Conservation (phyloP, 345 rosid genomes). For the Populus ilicifolia region DNA sequence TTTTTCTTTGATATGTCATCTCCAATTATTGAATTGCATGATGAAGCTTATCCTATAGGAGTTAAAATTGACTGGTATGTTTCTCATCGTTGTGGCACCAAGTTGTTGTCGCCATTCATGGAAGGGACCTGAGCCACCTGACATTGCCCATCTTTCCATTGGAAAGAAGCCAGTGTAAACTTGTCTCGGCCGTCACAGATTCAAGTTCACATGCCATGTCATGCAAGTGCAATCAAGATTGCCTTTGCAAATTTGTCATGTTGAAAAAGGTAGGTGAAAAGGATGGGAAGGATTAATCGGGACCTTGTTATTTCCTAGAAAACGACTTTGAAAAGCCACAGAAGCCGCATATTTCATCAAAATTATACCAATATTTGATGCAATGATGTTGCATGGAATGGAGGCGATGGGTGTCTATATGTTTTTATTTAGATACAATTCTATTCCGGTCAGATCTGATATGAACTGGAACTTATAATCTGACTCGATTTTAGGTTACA, state of each 20-base stretch:
- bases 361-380: neutral
- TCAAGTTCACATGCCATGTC: neutral
- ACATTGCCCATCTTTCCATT: neutral
- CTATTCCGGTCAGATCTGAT: too few species aligned
- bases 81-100: neutral
- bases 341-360: neutral
- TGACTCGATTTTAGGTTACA: too few species aligned
- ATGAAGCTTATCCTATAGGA: neutral
- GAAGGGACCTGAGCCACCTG: neutral
- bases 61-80: neutral
- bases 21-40: neutral
- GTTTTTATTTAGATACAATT: too few species aligned
- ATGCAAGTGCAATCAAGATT: neutral
- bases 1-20: neutral
- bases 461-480: too few species aligned
- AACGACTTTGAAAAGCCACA: neutral
- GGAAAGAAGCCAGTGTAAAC: neutral
- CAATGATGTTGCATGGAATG: neutral
- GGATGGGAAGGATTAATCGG: neutral
- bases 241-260: neutral
- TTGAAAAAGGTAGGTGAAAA: neutral
- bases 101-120: neutral
- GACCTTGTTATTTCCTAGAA: neutral
- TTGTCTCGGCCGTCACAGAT: neutral
- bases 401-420: too few species aligned